Base-by-base conservation (phyloP, 805 yeast species). In the Isabelozyma gotoi region DNA sequence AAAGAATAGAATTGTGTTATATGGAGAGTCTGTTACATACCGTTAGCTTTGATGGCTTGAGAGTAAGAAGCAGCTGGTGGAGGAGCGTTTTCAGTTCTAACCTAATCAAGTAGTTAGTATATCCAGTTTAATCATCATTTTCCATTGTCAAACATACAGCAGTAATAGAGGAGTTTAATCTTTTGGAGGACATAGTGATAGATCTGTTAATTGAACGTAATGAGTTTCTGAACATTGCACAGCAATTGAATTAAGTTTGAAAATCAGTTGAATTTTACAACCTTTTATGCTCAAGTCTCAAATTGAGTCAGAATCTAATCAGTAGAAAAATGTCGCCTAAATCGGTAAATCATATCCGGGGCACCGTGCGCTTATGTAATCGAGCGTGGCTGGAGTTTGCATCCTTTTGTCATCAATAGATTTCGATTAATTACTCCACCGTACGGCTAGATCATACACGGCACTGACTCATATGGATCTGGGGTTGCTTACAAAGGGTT, bases 11-110 rank as follows among this genome's bases (percentile, higher is more conserved):
- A 24, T 24, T 24, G 11, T 11, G 29, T 8, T 8, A 24, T n/a
- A n/a, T n/a, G n/a, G n/a, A n/a, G n/a, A n/a, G n/a, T n/a, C n/a
- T n/a, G 5, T 37, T 45, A 67, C 72, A 38, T 67, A 69, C 75
- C 75, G 66, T 88, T 88, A 56, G 83, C 96, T 72, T 87, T 90
- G 66, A 91, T 80, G 38, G 98, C 99, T 69, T 94, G 99, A 20
- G 96, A 88, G 68, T 92, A 92, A 11, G 96, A 82, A 32, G 97
- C 98, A 33, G 96, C 97, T 48, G 98, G 96, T 46, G 96, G 90
- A 53, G 99, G 98, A 31, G 98, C 96, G 53, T 73, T 74, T 50
- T 81, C 73, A 41, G 96, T 81, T 56, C 77, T 74, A 46, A 88
- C 83, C 77, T 71, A 46, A n/a, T n/a, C 14, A 42, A 44, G 40